Percentiles rank a stretch among this genome's conserved stretches.
Conservation (phyloP, 164 flowering plant species). For the Stephania yunnanensis region DNA sequence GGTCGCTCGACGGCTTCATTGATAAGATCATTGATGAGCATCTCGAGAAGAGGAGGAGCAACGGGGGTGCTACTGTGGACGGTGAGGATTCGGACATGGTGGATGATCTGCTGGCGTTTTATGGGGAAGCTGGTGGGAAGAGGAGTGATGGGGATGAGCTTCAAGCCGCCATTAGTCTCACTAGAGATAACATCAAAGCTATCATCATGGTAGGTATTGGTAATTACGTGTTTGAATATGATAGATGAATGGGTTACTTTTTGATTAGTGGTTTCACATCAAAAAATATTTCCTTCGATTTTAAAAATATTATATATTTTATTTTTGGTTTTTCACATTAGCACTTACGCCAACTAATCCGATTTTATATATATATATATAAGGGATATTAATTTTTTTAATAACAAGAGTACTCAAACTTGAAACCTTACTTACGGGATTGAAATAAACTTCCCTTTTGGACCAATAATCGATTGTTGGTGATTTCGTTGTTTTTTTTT, state of each 20-base stretch:
- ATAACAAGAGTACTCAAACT: no score
- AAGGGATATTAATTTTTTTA: no score
- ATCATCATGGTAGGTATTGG: slow-evolving; percentile 66
- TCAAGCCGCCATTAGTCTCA: slow-evolving; percentile 42
- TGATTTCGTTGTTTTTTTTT: no score
- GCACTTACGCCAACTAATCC: no score
- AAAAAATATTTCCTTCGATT: background rate
- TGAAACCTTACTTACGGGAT: no score
- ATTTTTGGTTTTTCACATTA: no score
- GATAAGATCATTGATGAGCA: slow-evolving; percentile 64
- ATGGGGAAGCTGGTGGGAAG: slow-evolving; percentile 31
- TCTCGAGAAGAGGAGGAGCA: slow-evolving; percentile 27
- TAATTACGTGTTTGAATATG: background rate
- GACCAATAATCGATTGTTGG: no score
- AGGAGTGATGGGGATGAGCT: slow-evolving; percentile 36
- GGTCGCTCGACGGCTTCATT: slow-evolving; percentile 51
- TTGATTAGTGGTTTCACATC: background rate
- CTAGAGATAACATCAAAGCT: slow-evolving; percentile 71
- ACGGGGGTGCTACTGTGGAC: background rate
- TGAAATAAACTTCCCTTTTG: no score
- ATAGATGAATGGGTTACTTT: background rate
- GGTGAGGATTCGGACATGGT: slow-evolving; percentile 56
- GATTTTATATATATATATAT: no score
- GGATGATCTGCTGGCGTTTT: slow-evolving; percentile 59
- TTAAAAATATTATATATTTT: no score